Percentiles rank a stretch among this genome's conserved stretches.
Conservation (phyloP, 345 rosid genomes). For the Ceriops zippeliana region DNA sequence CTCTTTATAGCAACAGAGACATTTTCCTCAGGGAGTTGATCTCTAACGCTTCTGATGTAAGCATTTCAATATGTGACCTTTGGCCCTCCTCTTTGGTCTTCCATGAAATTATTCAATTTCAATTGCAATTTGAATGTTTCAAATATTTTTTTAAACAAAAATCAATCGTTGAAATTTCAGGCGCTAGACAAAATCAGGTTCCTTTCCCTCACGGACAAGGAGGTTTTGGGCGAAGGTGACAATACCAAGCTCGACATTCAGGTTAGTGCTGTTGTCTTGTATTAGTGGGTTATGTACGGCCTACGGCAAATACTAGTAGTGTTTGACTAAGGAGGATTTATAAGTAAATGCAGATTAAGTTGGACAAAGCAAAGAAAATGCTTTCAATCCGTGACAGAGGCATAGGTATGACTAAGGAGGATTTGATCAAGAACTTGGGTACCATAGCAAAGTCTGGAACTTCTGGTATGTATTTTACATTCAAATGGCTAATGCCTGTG, state of each 20-base stretch:
- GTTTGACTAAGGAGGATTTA: background rate
- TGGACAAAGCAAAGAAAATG: conserved; percentile 85
- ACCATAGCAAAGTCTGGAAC: conserved; percentile 98
- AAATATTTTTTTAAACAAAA: background rate
- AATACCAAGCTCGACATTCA: conserved; percentile 87
- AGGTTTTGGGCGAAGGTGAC: conserved; percentile 91
- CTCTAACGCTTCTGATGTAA: conserved; percentile 97
- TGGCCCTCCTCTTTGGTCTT: too few relatives aligned
- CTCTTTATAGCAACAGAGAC: conserved; percentile 96
- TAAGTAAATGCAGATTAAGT: conserved; percentile 61
- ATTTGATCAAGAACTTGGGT: conserved; percentile 92
- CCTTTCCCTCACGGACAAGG: conserved; percentile 90
- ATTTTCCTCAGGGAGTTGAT: conserved; percentile 96
- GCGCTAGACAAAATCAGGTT: conserved; percentile 94
- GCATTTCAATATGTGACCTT: conserved; percentile 3
- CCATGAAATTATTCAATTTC: too few relatives aligned
- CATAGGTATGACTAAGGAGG: conserved; percentile 98
- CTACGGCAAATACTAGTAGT: background rate
- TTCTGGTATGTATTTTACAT: conserved; percentile 54
- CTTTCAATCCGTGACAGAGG: conserved; percentile 90
- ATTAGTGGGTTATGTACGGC: background rate
- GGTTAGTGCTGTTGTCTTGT: conserved; percentile 39
- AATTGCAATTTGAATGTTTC: too few relatives aligned
- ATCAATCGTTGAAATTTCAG: conserved; percentile 31
- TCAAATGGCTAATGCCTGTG: too few relatives aligned